Conservation (phyloP, 331 rosid species). For the Rhamnella rubrinervis region DNA sequence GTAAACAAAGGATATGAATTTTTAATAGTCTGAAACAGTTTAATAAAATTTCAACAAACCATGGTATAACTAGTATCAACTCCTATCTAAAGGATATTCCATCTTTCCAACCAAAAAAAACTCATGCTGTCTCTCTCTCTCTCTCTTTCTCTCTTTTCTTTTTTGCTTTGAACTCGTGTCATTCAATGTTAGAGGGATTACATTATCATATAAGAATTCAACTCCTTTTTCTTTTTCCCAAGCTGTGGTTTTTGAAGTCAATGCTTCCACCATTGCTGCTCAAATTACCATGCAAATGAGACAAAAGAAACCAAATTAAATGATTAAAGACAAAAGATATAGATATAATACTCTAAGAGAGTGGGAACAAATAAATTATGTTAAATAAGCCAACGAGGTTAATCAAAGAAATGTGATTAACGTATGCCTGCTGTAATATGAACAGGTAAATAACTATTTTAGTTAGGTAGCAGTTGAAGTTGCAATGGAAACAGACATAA, state of each 20-base stretch:
- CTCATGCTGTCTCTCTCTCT: too few species aligned
- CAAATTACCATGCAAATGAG: conserved; percentile 9
- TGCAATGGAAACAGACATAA: too few species aligned
- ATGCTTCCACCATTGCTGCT: conserved; percentile 65
- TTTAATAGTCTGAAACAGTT: background rate
- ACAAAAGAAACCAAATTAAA: background rate
- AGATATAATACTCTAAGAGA: too few species aligned
- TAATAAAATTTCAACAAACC: background rate
- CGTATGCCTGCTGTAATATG: background rate
- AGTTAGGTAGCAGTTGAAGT: too few species aligned
- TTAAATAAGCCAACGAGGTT: too few species aligned
- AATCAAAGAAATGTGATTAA: too few species aligned
- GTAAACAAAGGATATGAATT: background rate
- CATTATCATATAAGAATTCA: conserved; percentile 63
- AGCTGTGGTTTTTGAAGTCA: conserved; percentile 50
- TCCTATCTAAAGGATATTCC: too few species aligned
- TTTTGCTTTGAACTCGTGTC: background rate
- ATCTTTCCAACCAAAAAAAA: too few species aligned
- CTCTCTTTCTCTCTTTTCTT: too few species aligned
- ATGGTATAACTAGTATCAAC: background rate
- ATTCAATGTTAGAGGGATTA: conserved; percentile 16
- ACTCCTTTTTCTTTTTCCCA: conserved; percentile 70
- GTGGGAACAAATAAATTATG: too few species aligned
- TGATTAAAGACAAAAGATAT: background rate
- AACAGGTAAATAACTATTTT: too few species aligned